Evolutionary conservation across 495 filamentous ascomycete species (phyloP).

Genomic region (Lichenothelia convexa): DNA sequence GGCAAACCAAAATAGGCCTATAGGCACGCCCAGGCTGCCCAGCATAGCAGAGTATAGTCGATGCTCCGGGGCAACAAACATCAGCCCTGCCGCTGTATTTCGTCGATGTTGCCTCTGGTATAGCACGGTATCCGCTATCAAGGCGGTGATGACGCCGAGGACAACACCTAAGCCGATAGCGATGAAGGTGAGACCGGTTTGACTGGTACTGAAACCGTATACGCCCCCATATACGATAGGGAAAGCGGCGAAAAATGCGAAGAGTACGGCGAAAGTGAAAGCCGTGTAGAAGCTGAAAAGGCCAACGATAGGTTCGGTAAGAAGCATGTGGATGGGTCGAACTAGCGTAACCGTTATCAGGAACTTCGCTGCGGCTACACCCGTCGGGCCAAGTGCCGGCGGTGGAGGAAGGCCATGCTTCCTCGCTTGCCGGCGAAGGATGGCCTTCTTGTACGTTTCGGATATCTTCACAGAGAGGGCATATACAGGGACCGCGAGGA

Average conservation of each 20-base stretch:
- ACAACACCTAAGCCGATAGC: slow-evolving; percentile 9
- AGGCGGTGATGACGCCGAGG: slow-evolving; percentile 8
- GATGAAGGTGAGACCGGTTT: slow-evolving; percentile 23
- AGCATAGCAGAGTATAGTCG: slow-evolving; percentile 15
- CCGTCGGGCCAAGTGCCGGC: slow-evolving; percentile 9
- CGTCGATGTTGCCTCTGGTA: slow-evolving; percentile 5
- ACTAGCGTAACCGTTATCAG: slow-evolving; percentile 24
- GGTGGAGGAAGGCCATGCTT: slow-evolving; percentile 9
- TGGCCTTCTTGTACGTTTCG: slow-evolving; percentile 26
- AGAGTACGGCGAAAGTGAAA: slow-evolving; percentile 23
- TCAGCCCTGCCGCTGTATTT: background rate
- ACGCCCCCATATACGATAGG: slow-evolving; percentile 19
- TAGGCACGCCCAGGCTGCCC: slow-evolving; percentile 6
- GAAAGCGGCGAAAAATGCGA: slow-evolving; percentile 26
- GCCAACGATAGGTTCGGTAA: slow-evolving; percentile 25
- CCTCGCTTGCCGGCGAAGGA: slow-evolving; percentile 19
- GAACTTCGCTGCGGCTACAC: slow-evolving; percentile 9
- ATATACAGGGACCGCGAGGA: slow-evolving; percentile 17
- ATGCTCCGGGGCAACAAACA: slow-evolving; percentile 8
- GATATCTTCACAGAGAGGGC: slow-evolving; percentile 21
- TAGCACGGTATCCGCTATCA: slow-evolving; percentile 11
- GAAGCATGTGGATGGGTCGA: slow-evolving; percentile 19
- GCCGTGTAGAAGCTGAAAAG: slow-evolving; percentile 15
- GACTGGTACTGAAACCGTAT: slow-evolving; percentile 20
- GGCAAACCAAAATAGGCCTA: slow-evolving; percentile 17